Percentiles rank a stretch among this genome's conserved stretches.
Evolutionary conservation across 78 protist genomes (phyloP).

Genomic region (Pelomyxa schiedti): DNA sequence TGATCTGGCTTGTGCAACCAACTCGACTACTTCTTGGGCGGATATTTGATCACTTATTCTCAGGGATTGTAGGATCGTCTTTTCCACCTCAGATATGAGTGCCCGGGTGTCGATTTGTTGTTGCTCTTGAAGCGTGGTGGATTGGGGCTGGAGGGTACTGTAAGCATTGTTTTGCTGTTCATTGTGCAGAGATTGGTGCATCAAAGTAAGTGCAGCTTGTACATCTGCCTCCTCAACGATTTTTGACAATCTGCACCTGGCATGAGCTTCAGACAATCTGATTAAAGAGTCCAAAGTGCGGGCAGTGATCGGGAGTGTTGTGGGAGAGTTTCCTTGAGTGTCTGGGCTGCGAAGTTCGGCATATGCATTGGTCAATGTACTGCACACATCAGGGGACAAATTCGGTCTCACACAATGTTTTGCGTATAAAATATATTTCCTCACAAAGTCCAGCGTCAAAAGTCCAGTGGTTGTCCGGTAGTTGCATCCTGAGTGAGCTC

Average conservation of each 20-base stretch:
- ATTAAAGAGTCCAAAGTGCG: constrained; percentile 95
- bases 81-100: no score
- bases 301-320: constrained; percentile 87
- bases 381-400: constrained; percentile 42
- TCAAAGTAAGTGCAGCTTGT: background rate
- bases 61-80: no score
- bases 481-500: background rate
- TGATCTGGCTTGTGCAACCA: no score
- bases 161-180: no score
- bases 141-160: no score
- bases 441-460: constrained; percentile 45
- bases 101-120: no score
- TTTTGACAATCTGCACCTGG: constrained; percentile 70
- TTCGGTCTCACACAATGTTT: constrained; percentile 25
- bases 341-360: constrained; percentile 31
- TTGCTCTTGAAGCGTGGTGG: no score
- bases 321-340: background rate
- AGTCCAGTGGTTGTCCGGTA: background rate
- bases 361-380: constrained; percentile 2
- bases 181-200: background rate
- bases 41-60: no score
- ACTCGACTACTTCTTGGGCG: no score
- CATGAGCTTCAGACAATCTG: constrained; percentile 92
- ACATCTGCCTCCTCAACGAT: background rate
- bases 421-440: constrained; percentile 59